Evolutionary conservation across 164 flowering plant species (phyloP).

Genomic region (Liriodendron chinense): DNA sequence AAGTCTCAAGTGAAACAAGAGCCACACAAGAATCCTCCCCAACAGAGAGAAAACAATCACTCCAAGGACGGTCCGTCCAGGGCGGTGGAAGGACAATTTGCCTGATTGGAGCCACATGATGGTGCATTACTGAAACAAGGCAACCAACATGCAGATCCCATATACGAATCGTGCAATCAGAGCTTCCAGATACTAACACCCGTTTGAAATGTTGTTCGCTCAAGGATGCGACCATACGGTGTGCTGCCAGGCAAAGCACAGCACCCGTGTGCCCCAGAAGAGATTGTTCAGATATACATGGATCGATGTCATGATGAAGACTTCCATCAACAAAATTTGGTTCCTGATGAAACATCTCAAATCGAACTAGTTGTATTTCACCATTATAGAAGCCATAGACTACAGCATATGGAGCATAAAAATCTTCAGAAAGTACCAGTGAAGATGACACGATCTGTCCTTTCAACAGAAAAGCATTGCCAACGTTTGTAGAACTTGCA

Average conservation of each 20-base stretch:
- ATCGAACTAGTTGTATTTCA: constrained; percentile 62
- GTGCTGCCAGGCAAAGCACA: constrained; percentile 86
- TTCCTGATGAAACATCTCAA: constrained; percentile 40
- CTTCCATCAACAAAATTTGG: constrained; percentile 24
- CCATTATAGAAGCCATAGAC: constrained; percentile 81
- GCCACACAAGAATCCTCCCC: constrained; percentile 87
- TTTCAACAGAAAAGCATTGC: constrained; percentile 8
- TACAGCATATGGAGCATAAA: constrained; percentile 63
- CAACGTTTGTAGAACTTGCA: constrained; percentile 8
- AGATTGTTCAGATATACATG: constrained; percentile 31
- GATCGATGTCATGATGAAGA: constrained; percentile 20
- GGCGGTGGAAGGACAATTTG: constrained; percentile 79
- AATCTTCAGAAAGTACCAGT: constrained; percentile 66
- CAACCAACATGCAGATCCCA: constrained; percentile 79
- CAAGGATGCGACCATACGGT: constrained; percentile 41
- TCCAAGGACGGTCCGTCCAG: constrained; percentile 72
- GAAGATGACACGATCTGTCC: constrained; percentile 66
- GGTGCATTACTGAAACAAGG: constrained; percentile 73
- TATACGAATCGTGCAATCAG: constrained; percentile 79
- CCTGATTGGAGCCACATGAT: constrained; percentile 86
- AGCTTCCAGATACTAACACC: constrained; percentile 80
- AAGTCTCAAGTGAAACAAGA: constrained; percentile 78
- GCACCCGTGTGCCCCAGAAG: constrained; percentile 79
- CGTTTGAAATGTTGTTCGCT: constrained; percentile 26
- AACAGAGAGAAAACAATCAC: constrained; percentile 86